phyloP scores from a whole-genome alignment of 768 basidiomycete genomes.

The Postia placenta region DNA sequence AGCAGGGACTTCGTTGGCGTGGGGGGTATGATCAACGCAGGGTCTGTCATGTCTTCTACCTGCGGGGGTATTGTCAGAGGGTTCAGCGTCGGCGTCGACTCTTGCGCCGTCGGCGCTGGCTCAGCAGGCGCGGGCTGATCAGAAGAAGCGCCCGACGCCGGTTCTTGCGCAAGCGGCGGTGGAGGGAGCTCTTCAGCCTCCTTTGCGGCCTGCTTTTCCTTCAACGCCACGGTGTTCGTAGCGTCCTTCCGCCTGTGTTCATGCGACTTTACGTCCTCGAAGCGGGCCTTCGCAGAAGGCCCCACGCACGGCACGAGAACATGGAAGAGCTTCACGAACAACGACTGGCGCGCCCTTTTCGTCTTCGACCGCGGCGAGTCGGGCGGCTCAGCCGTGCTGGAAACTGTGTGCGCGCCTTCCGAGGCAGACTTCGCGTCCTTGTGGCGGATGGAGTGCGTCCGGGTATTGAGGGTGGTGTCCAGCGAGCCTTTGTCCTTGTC shows the following conservation, averaged over 20 bases:
- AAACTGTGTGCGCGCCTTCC: slow-evolving; percentile 27
- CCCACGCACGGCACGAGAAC: slow-evolving; percentile 63
- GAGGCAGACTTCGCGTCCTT: slow-evolving; percentile 28
- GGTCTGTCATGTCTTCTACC: slow-evolving; percentile 23
- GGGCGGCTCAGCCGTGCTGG: slow-evolving; percentile 20
- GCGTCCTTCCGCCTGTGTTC: slow-evolving; percentile 5
- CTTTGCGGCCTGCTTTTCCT: slow-evolving; percentile 23
- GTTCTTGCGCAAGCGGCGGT: slow-evolving; percentile 9
- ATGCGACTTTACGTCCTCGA: slow-evolving; percentile 27
- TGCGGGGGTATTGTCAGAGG: slow-evolving; percentile 21
- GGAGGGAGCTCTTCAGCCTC: slow-evolving; percentile 32
- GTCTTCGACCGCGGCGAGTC: slow-evolving; percentile 18
- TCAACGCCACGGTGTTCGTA: slow-evolving; percentile 12
- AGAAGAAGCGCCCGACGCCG: background rate
- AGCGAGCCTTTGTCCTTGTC: slow-evolving; percentile 45
- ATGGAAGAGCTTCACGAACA: slow-evolving; percentile 54
- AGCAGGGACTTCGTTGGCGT: slow-evolving; percentile 41
- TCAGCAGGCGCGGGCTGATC: background rate
- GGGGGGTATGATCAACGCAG: slow-evolving; percentile 39
- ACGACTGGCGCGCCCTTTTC: slow-evolving; percentile 40
- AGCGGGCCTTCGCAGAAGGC: slow-evolving; percentile 41
- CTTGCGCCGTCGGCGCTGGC: slow-evolving; percentile 6
- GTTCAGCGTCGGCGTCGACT: slow-evolving; percentile 17
- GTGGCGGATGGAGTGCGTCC: slow-evolving; percentile 21
- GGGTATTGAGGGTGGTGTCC: slow-evolving; percentile 34